A percentile compares a stretch with the other conserved stretches of the same genome.
Evolutionary conservation across 768 basidiomycete genomes (phyloP).

Genomic region (Arthromyces matolae): DNA sequence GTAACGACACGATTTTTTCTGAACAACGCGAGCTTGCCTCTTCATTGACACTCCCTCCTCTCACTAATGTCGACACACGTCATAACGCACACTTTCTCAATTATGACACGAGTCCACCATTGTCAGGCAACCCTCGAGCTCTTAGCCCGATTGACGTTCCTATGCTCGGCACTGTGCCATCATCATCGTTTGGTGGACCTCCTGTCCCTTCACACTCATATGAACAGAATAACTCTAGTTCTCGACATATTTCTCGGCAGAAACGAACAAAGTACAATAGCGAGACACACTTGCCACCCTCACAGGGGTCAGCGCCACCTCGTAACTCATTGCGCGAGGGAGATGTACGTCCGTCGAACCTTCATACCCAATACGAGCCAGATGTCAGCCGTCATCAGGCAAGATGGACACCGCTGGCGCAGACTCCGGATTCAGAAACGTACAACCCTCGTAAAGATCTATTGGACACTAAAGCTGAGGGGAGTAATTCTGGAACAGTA

Average conservation of each 20-base stretch:
- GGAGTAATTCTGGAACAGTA: constrained; percentile 11
- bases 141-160: constrained; percentile 15
- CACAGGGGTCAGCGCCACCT: constrained; percentile 16
- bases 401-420: constrained; percentile 22
- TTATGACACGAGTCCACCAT: constrained; percentile 9
- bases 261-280: constrained; percentile 22
- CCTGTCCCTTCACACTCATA: constrained; percentile 12
- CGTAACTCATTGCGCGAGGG: constrained; percentile 29
- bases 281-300: constrained; percentile 13
- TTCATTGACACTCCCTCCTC: constrained; percentile 12
- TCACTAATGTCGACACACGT: constrained; percentile 7
- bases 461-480: constrained; percentile 6
- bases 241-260: constrained; percentile 24
- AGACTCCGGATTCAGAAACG: constrained; percentile 17
- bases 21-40: constrained; percentile 11
- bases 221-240: constrained; percentile 23
- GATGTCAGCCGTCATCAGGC: constrained; percentile 14
- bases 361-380: constrained; percentile 19
- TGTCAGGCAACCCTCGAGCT: constrained; percentile 2
- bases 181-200: constrained; percentile 15
- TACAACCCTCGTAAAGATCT: constrained; percentile 8
- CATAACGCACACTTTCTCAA: constrained; percentile 7
- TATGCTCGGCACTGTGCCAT: constrained; percentile 14
- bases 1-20: constrained; percentile 11
- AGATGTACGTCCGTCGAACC: constrained; percentile 42